Conservation (phyloP, 129 eudicot species). For the Chrysanthemum makinoi region DNA sequence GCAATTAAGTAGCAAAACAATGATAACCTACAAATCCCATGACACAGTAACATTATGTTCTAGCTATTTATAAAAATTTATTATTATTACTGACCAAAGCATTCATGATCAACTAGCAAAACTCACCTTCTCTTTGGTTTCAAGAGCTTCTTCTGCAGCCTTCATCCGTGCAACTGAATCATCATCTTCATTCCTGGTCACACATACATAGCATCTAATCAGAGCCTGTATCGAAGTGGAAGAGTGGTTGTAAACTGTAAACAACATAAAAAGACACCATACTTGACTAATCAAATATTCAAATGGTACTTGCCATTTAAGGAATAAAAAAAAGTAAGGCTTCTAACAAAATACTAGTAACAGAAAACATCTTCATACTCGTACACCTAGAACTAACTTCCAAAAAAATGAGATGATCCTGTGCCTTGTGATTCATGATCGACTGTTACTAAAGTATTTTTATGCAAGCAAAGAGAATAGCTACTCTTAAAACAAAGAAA, state of each 20-base stretch:
- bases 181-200: slow-evolving; percentile 62
- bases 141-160: slow-evolving; percentile 80
- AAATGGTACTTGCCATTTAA: neutral
- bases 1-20: no score
- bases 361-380: neutral
- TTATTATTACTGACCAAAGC: neutral
- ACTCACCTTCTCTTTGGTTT: slow-evolving; percentile 70
- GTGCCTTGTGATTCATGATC: slow-evolving; percentile 14
- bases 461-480: slow-evolving; percentile 4
- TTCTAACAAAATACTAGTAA: neutral
- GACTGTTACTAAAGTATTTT: slow-evolving; percentile 10
- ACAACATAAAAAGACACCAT: slow-evolving; percentile 1
- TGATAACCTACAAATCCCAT: no score
- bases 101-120: neutral
- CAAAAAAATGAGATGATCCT: slow-evolving; percentile 5
- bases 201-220: slow-evolving; percentile 11
- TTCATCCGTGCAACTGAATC: slow-evolving; percentile 83
- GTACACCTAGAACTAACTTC: slow-evolving; percentile 17
- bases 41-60: neutral
- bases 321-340: neutral
- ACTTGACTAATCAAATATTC: slow-evolving; percentile 1
- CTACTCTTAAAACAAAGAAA: neutral
- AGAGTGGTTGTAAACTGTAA: slow-evolving; percentile 14
- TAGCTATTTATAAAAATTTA: neutral
- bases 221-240: slow-evolving; percentile 11